A percentile compares a stretch with the other conserved stretches of the same genome.
Conservation (phyloP, 2,329 filamentous ascomycete genomes). For the Cladophialophora chaetospira region DNA sequence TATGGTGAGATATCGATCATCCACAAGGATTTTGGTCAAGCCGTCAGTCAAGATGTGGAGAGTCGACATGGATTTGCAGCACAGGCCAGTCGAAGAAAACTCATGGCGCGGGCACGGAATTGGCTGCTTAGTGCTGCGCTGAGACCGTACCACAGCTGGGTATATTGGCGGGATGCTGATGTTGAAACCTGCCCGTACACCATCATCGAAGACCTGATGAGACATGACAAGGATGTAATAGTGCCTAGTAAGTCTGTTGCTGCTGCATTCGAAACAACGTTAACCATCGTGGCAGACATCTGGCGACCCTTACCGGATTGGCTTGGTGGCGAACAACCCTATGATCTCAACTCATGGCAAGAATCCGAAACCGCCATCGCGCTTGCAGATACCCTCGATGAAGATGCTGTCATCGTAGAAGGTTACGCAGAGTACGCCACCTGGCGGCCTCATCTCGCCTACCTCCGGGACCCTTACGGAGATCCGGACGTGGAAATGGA, state of each 20-base stretch:
- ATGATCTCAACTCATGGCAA: slow-evolving; percentile 98
- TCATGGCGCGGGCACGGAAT: slow-evolving; percentile 97
- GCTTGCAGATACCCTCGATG: slow-evolving; percentile 90
- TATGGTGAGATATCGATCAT: slow-evolving; percentile 98
- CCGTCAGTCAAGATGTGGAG: slow-evolving; percentile 96
- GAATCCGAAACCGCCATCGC: slow-evolving; percentile 96
- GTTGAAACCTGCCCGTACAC: slow-evolving; percentile 97
- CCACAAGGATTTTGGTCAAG: slow-evolving; percentile 98
- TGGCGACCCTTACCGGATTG: slow-evolving; percentile 98
- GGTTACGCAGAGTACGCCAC: slow-evolving; percentile 98
- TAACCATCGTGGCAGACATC: slow-evolving; percentile 64
- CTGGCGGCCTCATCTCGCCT: slow-evolving; percentile 95
- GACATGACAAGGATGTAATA: slow-evolving; percentile 97
- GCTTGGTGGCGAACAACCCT: slow-evolving; percentile 97
- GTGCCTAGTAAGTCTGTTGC: slow-evolving; percentile 81
- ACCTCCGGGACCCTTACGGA: slow-evolving; percentile 92
- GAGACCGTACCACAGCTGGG: slow-evolving; percentile 95
- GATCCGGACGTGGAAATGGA: slow-evolving; percentile 99
- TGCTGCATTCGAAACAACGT: neutral
- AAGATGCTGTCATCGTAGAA: slow-evolving; percentile 98
- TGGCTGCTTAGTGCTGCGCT: slow-evolving; percentile 94
- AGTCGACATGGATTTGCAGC: slow-evolving; percentile 96
- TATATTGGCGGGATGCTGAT: slow-evolving; percentile 98
- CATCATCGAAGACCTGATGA: slow-evolving; percentile 96
- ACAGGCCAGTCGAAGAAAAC: slow-evolving; percentile 87